A percentile compares a stretch with the other conserved stretches of the same genome.
Conservation (phyloP, 106 monocot genomes). For the Phalaenopsis aphrodite region DNA sequence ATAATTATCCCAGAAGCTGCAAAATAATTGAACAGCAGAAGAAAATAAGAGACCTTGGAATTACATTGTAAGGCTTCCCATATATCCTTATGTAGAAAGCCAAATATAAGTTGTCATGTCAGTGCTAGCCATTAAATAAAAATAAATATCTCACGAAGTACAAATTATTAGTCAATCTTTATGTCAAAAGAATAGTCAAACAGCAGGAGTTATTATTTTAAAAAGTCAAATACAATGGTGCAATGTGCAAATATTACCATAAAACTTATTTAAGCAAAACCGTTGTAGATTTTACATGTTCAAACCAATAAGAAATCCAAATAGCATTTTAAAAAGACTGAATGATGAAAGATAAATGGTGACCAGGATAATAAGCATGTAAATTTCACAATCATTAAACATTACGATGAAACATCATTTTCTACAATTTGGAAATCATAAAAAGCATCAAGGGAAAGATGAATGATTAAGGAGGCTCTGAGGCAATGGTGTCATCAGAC, state of each 20-base stretch:
- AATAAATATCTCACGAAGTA: neutral
- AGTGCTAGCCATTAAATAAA: neutral
- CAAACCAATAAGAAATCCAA: neutral
- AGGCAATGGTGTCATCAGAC: neutral
- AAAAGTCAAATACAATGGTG: neutral
- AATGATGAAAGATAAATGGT: constrained; percentile 1
- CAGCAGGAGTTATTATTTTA: neutral
- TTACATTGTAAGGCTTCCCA: neutral
- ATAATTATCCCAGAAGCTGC: constrained; percentile 96
- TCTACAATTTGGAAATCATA: neutral
- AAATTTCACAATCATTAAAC: neutral
- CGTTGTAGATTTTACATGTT: neutral
- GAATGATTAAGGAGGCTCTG: neutral
- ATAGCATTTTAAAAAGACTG: neutral
- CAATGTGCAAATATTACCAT: neutral
- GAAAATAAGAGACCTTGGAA: neutral
- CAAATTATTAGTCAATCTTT: no score
- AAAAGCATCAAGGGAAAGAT: neutral
- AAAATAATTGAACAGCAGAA: constrained; percentile 5
- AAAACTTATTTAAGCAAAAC: neutral
- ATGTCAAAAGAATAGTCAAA: neutral
- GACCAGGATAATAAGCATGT: neutral
- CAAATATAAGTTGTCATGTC: neutral
- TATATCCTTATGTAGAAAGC: neutral
- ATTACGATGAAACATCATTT: neutral